phyloP scores from a whole-genome alignment of 306 rosid genomes.

The Cicer chorassanicum region DNA sequence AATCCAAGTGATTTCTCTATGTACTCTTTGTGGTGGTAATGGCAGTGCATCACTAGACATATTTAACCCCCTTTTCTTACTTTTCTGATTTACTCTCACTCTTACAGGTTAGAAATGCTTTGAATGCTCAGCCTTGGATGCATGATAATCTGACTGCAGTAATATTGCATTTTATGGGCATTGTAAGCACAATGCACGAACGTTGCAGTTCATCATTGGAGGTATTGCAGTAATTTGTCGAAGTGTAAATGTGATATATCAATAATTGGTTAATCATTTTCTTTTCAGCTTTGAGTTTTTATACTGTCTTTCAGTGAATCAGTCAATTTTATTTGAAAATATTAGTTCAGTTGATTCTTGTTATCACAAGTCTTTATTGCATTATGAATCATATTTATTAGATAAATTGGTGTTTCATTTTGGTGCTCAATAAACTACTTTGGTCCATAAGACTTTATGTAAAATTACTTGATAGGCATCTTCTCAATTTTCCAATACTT shows the following conservation, averaged over 20 bases:
- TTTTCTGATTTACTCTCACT: slow-evolving; percentile 37
- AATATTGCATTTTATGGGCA: slow-evolving; percentile 76
- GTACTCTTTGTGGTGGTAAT: slow-evolving; percentile 11
- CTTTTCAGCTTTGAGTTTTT: slow-evolving; percentile 1
- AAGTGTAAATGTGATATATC: slow-evolving; percentile 20
- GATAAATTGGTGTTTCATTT: slow-evolving; percentile 11
- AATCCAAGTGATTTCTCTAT: neutral
- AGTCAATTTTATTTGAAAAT: slow-evolving; percentile 18
- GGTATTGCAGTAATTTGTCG: slow-evolving; percentile 59
- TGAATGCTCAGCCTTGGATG: slow-evolving; percentile 71
- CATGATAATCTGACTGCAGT: slow-evolving; percentile 63
- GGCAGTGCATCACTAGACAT: slow-evolving; percentile 19
- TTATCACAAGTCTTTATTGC: slow-evolving; percentile 1
- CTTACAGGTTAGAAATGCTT: slow-evolving; percentile 81
- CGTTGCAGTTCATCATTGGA: slow-evolving; percentile 82
- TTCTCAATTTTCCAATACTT: slow-evolving; percentile 27
- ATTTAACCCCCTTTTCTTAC: slow-evolving; percentile 34
- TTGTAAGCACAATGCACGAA: slow-evolving; percentile 80
- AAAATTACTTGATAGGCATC: slow-evolving; percentile 20
- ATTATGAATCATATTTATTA: slow-evolving; percentile 27
- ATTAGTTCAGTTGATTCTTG: slow-evolving; percentile 25
- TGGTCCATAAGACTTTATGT: neutral
- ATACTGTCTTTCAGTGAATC: slow-evolving; percentile 14
- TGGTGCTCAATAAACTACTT: slow-evolving; percentile 26
- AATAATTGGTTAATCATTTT: slow-evolving; percentile 5